Evolutionary conservation across 768 basidiomycete species (phyloP).

Genomic region (Dictyophora rubrovolvata): DNA sequence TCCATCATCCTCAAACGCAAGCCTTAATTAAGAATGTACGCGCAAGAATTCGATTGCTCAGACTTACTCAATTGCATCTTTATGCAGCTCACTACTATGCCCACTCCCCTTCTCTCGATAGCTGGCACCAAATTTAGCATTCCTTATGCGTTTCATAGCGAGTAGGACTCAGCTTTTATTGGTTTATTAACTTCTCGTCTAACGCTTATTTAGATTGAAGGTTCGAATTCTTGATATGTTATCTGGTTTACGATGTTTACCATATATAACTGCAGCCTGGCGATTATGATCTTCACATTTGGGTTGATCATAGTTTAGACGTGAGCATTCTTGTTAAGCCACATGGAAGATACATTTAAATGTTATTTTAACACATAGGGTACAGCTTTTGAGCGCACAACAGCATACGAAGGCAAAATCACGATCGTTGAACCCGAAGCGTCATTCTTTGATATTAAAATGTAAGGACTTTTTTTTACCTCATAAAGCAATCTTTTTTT

Average conservation of each 20-base stretch:
- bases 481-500: neutral
- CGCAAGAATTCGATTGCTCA: neutral
- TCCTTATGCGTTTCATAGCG: slow-evolving; percentile 70
- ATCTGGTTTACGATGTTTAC: neutral
- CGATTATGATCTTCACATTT: slow-evolving; percentile 61
- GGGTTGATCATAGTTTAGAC: slow-evolving; percentile 61
- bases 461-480: slow-evolving; percentile 39
- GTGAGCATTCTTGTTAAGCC: slow-evolving; percentile 27
- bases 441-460: slow-evolving; percentile 69
- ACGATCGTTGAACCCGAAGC: slow-evolving; percentile 71
- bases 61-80: neutral
- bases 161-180: slow-evolving; percentile 39
- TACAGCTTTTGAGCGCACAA: slow-evolving; percentile 44
- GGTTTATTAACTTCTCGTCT: slow-evolving; percentile 15
- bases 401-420: slow-evolving; percentile 66
- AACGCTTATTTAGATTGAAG: slow-evolving; percentile 9
- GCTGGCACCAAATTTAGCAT: slow-evolving; percentile 51
- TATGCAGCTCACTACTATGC: slow-evolving; percentile 45
- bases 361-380: slow-evolving; percentile 28
- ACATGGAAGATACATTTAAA: neutral
- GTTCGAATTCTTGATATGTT: slow-evolving; percentile 3
- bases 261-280: slow-evolving; percentile 43
- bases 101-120: slow-evolving; percentile 42
- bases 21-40: slow-evolving; percentile 66
- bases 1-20: slow-evolving; percentile 55